These are phyloP conservation scores for Sclerotiophoma versabilis DNA, from an alignment of 2,329 filamentous ascomycete genomes.

Conservation along the genomic window DNA sequence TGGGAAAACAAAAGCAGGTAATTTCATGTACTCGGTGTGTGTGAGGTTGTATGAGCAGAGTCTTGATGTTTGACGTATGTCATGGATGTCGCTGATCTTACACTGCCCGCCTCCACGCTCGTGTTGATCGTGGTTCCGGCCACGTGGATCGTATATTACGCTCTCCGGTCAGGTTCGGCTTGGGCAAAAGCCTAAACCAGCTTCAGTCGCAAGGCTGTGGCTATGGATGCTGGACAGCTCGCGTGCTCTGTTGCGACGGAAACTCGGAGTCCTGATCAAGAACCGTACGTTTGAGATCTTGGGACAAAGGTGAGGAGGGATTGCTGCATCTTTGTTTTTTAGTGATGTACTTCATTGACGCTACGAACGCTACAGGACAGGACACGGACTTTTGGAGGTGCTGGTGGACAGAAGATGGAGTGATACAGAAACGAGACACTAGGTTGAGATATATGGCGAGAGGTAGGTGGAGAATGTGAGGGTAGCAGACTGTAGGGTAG, in stretches of 20 bases:
- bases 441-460: not conserved
- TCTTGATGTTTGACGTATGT: conserved; percentile 6
- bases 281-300: too few species aligned
- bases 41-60: not conserved
- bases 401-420: not conserved
- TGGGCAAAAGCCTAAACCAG: not conserved
- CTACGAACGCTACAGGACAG: conserved; percentile 11
- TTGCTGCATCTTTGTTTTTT: not conserved
- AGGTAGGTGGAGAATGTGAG: not conserved
- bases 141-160: conserved; percentile 7
- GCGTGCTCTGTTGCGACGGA: not conserved
- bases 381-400: conserved; percentile 8
- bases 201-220: not conserved
- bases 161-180: conserved; percentile 7
- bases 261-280: too few species aligned
- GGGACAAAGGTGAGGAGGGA: not conserved
- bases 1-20: not conserved
- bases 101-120: conserved; percentile 3
- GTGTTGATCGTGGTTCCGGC: conserved; percentile 13
- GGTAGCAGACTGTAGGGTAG: conserved; percentile 1
- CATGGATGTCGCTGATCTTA: conserved; percentile 7
- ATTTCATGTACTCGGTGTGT: conserved; percentile 1
- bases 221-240: not conserved
- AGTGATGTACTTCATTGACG: conserved; percentile 4
- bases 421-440: not conserved